These are phyloP conservation scores for Porogramme epimiltina DNA, from an alignment of 1,284 basidiomycete genomes.

Conservation along the genomic window DNA sequence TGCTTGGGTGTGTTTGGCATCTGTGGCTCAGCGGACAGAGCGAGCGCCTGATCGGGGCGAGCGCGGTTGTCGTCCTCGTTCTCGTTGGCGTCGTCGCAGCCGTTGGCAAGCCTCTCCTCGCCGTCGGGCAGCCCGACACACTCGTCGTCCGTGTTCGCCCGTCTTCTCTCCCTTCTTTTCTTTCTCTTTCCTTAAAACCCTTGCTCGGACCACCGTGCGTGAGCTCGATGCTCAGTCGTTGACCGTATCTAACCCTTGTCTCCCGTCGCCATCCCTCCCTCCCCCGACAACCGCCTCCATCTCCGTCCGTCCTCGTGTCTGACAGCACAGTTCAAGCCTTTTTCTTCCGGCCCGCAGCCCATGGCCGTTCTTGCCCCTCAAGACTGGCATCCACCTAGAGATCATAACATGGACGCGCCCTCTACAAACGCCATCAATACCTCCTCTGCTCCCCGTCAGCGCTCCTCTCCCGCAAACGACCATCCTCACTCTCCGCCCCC, in stretches of 20 bases:
- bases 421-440: slow-evolving; percentile 41
- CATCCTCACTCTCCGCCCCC: slow-evolving; percentile 35
- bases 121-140: slow-evolving; percentile 23
- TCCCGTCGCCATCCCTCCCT: slow-evolving; percentile 11
- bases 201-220: slow-evolving; percentile 28
- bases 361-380: slow-evolving; percentile 77
- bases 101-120: slow-evolving; percentile 25
- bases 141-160: slow-evolving; percentile 8
- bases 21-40: slow-evolving; percentile 9
- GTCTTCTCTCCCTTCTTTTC: slow-evolving; percentile 22
- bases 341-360: slow-evolving; percentile 39
- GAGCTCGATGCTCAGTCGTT: slow-evolving; percentile 22
- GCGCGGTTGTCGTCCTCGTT: slow-evolving; percentile 20
- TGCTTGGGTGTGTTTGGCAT: slow-evolving; percentile 17
- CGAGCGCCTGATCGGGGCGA: slow-evolving; percentile 6
- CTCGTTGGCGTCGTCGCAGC: slow-evolving; percentile 29
- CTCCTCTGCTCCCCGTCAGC: slow-evolving; percentile 46
- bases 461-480: slow-evolving; percentile 57
- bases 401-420: slow-evolving; percentile 60
- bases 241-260: slow-evolving; percentile 27
- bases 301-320: slow-evolving; percentile 11
- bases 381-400: slow-evolving; percentile 70
- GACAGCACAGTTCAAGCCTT: slow-evolving; percentile 17
- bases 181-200: slow-evolving; percentile 27
- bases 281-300: slow-evolving; percentile 7